A percentile compares a stretch with the other conserved stretches of the same genome.
Conservation (phyloP, 768 basidiomycete species). For the Crassisporium funariophilum region DNA sequence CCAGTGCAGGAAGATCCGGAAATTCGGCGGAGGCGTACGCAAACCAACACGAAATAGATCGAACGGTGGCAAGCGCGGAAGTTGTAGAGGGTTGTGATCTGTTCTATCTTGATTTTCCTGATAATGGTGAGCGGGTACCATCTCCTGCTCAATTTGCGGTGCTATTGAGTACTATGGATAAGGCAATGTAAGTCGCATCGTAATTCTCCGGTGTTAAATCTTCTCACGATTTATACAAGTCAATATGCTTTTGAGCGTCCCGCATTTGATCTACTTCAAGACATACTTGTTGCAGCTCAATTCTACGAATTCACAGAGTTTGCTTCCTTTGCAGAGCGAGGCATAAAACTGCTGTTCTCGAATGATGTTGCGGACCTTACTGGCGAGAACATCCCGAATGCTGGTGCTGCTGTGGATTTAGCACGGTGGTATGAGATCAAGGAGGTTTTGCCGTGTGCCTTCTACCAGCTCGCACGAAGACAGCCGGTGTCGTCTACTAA, state of each 20-base stretch:
- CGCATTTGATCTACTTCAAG: not conserved
- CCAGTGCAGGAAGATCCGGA: slow-evolving; percentile 7
- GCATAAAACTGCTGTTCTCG: not conserved
- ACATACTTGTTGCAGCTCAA: not conserved
- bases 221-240: not conserved
- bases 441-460: slow-evolving; percentile 35
- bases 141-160: slow-evolving; percentile 2
- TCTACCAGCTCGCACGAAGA: slow-evolving; percentile 36
- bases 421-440: slow-evolving; percentile 29
- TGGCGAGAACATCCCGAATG: slow-evolving; percentile 11
- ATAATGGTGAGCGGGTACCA: not conserved
- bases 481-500: not conserved
- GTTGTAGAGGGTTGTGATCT: not conserved
- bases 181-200: slow-evolving; percentile 15
- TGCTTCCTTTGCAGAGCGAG: not conserved
- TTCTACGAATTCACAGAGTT: not conserved
- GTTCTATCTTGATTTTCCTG: slow-evolving; percentile 2
- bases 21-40: not conserved
- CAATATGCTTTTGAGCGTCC: not conserved
- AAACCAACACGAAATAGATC: not conserved
- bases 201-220: not conserved
- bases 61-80: not conserved
- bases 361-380: slow-evolving; percentile 6
- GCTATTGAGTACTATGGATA: slow-evolving; percentile 8
- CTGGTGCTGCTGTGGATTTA: slow-evolving; percentile 33